phyloP scores from a whole-genome alignment of 2,329 filamentous ascomycete genomes.

The Corynespora cassiicola region DNA sequence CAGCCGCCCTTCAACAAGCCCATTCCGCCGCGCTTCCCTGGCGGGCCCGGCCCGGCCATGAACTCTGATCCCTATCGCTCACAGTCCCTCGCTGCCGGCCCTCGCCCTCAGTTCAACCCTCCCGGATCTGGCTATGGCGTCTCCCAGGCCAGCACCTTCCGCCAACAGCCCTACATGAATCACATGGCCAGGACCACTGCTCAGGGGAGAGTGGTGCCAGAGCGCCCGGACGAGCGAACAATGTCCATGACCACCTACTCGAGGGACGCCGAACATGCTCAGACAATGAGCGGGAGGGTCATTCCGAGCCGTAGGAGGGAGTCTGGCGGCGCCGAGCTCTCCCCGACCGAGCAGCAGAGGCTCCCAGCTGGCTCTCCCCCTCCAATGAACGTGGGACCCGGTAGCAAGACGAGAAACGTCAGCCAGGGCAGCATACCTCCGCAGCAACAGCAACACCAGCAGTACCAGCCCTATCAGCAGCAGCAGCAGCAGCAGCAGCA shows the following conservation, averaged over 20 bases:
- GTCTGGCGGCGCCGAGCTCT: slow-evolving; percentile 48
- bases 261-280: slow-evolving; percentile 76
- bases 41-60: slow-evolving; percentile 68
- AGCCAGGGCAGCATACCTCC: slow-evolving; percentile 44
- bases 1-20: slow-evolving; percentile 62
- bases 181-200: slow-evolving; percentile 81
- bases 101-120: slow-evolving; percentile 76
- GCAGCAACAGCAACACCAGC: too few species aligned
- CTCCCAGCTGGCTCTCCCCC: slow-evolving; percentile 27
- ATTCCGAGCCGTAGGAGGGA: slow-evolving; percentile 79
- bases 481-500: too few species aligned
- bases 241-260: slow-evolving; percentile 94
- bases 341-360: slow-evolving; percentile 24
- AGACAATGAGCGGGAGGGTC: slow-evolving; percentile 91
- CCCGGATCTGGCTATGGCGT: slow-evolving; percentile 45
- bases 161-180: slow-evolving; percentile 76
- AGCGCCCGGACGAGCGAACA: slow-evolving; percentile 87
- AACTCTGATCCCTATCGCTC: slow-evolving; percentile 88
- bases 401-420: slow-evolving; percentile 38
- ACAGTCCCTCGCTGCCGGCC: slow-evolving; percentile 84
- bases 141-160: slow-evolving; percentile 76
- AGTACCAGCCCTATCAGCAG: slow-evolving; percentile 39
- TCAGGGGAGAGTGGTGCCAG: slow-evolving; percentile 88
- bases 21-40: slow-evolving; percentile 62
- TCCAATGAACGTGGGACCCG: slow-evolving; percentile 31